Percentiles rank a stretch among this genome's conserved stretches.
Evolutionary conservation across 73 alveolate genomes (phyloP).

Genomic region (Durusdinium trenchii): DNA sequence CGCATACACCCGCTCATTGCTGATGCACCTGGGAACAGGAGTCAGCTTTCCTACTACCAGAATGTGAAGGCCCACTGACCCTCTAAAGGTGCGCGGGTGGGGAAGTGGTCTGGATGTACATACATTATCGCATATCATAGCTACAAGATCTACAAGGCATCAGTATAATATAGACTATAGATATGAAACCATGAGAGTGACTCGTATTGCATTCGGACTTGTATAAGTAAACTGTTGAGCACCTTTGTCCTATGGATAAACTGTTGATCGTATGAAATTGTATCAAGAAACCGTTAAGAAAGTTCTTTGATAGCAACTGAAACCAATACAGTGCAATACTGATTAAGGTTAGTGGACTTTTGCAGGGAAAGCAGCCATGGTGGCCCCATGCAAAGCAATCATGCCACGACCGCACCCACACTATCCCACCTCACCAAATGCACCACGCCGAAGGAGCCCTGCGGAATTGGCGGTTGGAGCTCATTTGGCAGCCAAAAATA

Average conservation of each 20-base stretch:
- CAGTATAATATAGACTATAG: too few relatives aligned
- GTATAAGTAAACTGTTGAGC: too few relatives aligned
- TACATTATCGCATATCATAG: too few relatives aligned
- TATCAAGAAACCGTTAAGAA: not conserved
- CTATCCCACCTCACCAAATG: constrained; percentile 49
- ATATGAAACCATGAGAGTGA: too few relatives aligned
- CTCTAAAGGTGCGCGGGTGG: not conserved
- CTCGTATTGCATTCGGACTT: too few relatives aligned
- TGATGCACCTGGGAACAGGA: constrained; percentile 10
- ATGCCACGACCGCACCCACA: not conserved
- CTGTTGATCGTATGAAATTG: not conserved
- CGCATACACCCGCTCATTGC: constrained; percentile 50
- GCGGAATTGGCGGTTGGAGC: not conserved
- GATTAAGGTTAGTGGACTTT: too few relatives aligned
- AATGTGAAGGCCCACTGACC: not conserved
- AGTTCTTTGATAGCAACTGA: not conserved
- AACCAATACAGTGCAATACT: too few relatives aligned
- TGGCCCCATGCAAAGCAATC: not conserved
- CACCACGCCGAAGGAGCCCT: constrained; percentile 89
- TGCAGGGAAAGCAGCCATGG: too few relatives aligned
- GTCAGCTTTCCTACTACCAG: too few relatives aligned
- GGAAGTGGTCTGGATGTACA: not conserved
- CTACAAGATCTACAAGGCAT: too few relatives aligned
- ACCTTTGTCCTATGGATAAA: not conserved
- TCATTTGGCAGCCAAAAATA: not conserved